phyloP scores from a whole-genome alignment of 352 stramenopile species.

The Globisporangium middletonii region DNA sequence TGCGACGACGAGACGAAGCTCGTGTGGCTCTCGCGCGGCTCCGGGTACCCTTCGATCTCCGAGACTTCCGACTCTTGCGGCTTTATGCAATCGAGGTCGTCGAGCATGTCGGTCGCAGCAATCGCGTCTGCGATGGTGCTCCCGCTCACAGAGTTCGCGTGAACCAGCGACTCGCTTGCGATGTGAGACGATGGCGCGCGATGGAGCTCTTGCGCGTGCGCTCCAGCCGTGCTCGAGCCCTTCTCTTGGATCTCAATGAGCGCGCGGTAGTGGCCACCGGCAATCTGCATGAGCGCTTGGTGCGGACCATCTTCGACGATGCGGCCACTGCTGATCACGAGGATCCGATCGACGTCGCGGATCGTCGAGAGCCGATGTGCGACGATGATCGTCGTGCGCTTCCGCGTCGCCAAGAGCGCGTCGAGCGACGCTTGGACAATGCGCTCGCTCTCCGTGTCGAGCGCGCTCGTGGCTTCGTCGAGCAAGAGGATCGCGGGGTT shows the following conservation, averaged over 20 bases:
- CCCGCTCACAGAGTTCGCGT: too few species aligned
- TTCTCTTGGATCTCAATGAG: too few species aligned
- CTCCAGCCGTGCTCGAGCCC: too few species aligned
- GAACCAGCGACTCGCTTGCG: too few species aligned
- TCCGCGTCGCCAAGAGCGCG: constrained; percentile 19
- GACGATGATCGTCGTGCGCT: constrained; percentile 60
- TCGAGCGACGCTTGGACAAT: constrained; percentile 74
- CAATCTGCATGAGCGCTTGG: constrained; percentile 18
- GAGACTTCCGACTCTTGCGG: too few species aligned
- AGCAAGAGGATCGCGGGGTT: constrained; percentile 81
- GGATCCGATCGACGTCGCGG: constrained; percentile 53
- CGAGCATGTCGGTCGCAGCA: too few species aligned
- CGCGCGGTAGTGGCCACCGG: too few species aligned
- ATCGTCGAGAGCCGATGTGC: constrained; percentile 73
- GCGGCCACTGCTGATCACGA: constrained; percentile 3
- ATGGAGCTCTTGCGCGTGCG: too few species aligned
- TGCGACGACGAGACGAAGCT: background rate
- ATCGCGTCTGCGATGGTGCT: too few species aligned
- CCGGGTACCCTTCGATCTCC: constrained; percentile 1
- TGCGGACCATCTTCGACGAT: constrained; percentile 43
- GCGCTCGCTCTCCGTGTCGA: constrained; percentile 71
- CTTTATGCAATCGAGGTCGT: too few species aligned
- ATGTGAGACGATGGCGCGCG: too few species aligned
- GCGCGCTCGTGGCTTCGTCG: constrained; percentile 7
- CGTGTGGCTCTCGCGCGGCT: background rate